Evolutionary conservation across 2,329 filamentous ascomycete genomes (phyloP), one percentile per base, ranked within the genome.

Genomic region (Exophiala xenobiotica): DNA sequence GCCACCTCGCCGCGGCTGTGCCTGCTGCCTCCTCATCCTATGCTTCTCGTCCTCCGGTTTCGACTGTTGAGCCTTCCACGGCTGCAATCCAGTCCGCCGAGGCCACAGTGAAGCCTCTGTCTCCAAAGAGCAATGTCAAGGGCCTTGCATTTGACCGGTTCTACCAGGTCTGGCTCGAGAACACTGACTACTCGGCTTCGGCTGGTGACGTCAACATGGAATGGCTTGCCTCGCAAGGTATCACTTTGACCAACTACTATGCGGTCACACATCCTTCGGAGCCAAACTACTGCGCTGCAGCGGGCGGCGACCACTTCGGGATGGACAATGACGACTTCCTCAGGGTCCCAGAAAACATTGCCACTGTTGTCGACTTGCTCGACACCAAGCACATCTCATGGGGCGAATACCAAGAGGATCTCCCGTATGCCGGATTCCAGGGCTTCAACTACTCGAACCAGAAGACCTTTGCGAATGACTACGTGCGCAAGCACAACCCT

Each of bases 401-500:
- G 85, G 84, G 74, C 44, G 74, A 84, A 58, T 93, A 92, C 71
- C 81, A 90, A 67, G 88, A 93, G 66, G 84, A 88, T 63, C 78
- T 86, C 76, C 88, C 88, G 2, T 90, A 83, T 69, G 76, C 81
- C 2, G 88, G 88, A 9, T 92, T 82, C 69, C 78, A 88, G 67
- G 87, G 87, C 19, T 67, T 68, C 27, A 73, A 70, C 0, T 88
- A 74, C 66, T 75, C 81, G 49, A 89, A 90, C 68, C 81, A 82
- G 58, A 56, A 80, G 60, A 87, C 78, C 2, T 78, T 80, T 23
- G 77, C 78, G 42, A 87, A 90, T 63, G 82, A 86, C 71, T 93
- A 93, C 65, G 87, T 92, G 6, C 83, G 89, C 64, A 92, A 93
- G 72, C 88, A 93, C 73, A 90, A 91, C 55, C 69, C 69, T n/a